phyloP scores from a whole-genome alignment of 2,329 filamentous ascomycete genomes.

The Hypoxylon sp. region DNA sequence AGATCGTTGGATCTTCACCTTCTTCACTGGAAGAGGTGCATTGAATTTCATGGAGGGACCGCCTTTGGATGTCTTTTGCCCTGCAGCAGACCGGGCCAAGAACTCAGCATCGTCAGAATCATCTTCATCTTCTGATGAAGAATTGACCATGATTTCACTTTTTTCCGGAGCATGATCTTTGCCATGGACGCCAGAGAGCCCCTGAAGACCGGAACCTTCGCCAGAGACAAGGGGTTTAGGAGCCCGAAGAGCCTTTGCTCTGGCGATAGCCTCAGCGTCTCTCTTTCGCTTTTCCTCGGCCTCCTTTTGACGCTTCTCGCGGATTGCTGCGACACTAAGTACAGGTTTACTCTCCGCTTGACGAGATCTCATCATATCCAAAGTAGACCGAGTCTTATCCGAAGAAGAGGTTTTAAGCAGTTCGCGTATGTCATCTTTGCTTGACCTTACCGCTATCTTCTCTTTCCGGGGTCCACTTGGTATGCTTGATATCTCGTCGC shows the following conservation, averaged over 20 bases:
- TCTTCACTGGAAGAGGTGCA: slow-evolving; percentile 82
- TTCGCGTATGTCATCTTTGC: slow-evolving; percentile 64
- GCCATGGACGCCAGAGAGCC: slow-evolving; percentile 77
- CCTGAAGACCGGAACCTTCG: slow-evolving; percentile 83
- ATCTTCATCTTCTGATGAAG: slow-evolving; percentile 80
- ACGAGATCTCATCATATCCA: slow-evolving; percentile 63
- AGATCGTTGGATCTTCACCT: slow-evolving; percentile 83
- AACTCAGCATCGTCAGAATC: slow-evolving; percentile 73
- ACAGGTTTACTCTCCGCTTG: slow-evolving; percentile 55
- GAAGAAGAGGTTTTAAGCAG: slow-evolving; percentile 62
- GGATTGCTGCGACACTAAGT: slow-evolving; percentile 70
- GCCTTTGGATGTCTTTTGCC: slow-evolving; percentile 63
- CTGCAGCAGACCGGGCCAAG: slow-evolving; percentile 63
- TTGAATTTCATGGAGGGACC: slow-evolving; percentile 68
- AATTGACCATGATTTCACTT: slow-evolving; percentile 92
- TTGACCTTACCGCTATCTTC: slow-evolving; percentile 53
- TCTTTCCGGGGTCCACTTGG: slow-evolving; percentile 46
- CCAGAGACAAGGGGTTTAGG: slow-evolving; percentile 72
- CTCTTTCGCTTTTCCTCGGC: slow-evolving; percentile 80
- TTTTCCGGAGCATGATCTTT: slow-evolving; percentile 83
- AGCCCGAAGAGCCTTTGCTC: slow-evolving; percentile 73
- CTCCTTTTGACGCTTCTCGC: slow-evolving; percentile 80
- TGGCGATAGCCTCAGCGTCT: slow-evolving; percentile 79
- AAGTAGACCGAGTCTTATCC: slow-evolving; percentile 61
- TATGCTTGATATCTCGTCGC: slow-evolving; percentile 52